Evolutionary conservation across 1,139 yeast species (phyloP), one percentile per base, ranked within the genome.

Genomic region (Ogataea hybrid): DNA sequence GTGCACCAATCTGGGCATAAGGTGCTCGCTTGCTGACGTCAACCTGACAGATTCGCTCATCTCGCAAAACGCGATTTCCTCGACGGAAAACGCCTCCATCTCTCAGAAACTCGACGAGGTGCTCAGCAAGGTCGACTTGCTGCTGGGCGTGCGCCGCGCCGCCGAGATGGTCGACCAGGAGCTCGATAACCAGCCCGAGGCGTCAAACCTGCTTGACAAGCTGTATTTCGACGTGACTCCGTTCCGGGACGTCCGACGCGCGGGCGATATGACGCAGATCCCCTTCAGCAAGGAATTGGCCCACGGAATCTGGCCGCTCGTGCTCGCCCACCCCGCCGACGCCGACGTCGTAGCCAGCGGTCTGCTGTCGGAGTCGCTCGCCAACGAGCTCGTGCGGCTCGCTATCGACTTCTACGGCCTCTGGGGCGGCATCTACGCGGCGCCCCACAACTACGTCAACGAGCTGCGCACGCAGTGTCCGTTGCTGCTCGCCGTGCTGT

Each of bases 381-480:
- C 77, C 0, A 55, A 69, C 7, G 67, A 66, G 22, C 60, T 84
- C 33, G 63, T 84, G 49, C 67, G 69, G 37, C 73, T 71, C 44
- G 83, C 82, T 56, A 65, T 82, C 35, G 68, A 77, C 40, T 73
- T 79, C 52, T 84, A 81, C 54, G 87, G 87, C 11, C 67, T 82
- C 28, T 84, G 92, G 94, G 81, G 82, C 1, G 34, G 28, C 7
- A 27, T 38, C 11, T 30, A 32, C 23, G 78, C 84, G 45, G 74
- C 84, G 39, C 85, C 87, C 0, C 68, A 70, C 30, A 67, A 65
- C 17, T 63, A 83, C 35, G 68, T 83, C 10, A 74, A 70, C 14
- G 61, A 73, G 16, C 71, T 83, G 35, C 63, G 81, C 30, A 51
- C 56, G 18, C 69, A 74, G 21, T 77, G 85, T 6, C 76, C 89